Evolutionary conservation across 2,329 filamentous ascomycete genomes (phyloP).

Genomic region (Trichophyton benhamiae): DNA sequence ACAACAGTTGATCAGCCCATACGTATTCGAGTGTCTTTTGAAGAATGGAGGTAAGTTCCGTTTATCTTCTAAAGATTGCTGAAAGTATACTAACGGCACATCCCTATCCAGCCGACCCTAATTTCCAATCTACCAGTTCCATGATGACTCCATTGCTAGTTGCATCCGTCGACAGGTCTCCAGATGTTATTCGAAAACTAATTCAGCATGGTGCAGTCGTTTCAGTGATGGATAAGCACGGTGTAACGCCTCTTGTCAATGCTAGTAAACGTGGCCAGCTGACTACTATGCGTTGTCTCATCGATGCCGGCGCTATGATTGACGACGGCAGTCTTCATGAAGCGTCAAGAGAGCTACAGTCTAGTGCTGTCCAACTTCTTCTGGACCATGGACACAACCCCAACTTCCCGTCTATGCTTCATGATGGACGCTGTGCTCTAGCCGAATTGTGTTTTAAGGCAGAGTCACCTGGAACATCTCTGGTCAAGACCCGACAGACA

Average conservation of each 20-base stretch:
- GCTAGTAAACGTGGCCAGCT: conserved; percentile 46
- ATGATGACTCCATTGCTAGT: conserved; percentile 48
- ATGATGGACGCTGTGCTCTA: conserved; percentile 51
- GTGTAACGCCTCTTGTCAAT: conserved; percentile 49
- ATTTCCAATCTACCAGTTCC: conserved; percentile 42
- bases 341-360: conserved; percentile 47
- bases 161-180: conserved; percentile 44
- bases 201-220: conserved; percentile 49
- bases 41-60: conserved; percentile 29
- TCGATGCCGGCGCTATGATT: conserved; percentile 44
- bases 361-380: conserved; percentile 45
- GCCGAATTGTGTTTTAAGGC: conserved; percentile 51
- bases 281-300: conserved; percentile 39
- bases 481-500: conserved; percentile 38
- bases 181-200: conserved; percentile 47
- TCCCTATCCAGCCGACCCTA: conserved; percentile 39
- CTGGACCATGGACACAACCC: conserved; percentile 49
- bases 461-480: conserved; percentile 36
- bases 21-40: conserved; percentile 47
- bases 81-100: conserved; percentile 6
- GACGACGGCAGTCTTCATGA: conserved; percentile 59
- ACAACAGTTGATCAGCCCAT: conserved; percentile 50
- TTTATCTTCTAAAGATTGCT: background rate
- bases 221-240: conserved; percentile 44
- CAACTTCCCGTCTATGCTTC: conserved; percentile 52